Evolutionary conservation across 768 basidiomycete genomes (phyloP).

Genomic region (Panaeolus papilionaceus): DNA sequence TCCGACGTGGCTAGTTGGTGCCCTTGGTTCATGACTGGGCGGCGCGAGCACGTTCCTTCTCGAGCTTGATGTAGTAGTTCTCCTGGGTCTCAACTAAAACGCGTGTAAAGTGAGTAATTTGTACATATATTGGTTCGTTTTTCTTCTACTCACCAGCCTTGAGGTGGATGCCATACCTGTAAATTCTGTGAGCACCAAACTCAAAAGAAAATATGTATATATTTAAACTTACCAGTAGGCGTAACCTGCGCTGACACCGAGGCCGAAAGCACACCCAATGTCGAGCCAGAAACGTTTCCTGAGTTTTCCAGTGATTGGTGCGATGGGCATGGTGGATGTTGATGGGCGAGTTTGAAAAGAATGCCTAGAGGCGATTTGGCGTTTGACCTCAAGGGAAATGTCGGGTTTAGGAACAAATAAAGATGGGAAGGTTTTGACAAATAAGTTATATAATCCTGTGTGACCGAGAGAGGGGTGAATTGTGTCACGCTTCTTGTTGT

Average conservation of each 20-base stretch:
- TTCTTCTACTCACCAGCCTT: constrained; percentile 65
- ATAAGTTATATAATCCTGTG: constrained; percentile 30
- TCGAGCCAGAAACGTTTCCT: constrained; percentile 94
- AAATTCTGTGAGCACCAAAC: constrained; percentile 29
- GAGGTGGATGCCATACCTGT: constrained; percentile 85
- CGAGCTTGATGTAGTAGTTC: constrained; percentile 85
- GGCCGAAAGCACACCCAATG: constrained; percentile 72
- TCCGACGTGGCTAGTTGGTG: constrained; percentile 11
- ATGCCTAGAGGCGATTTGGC: constrained; percentile 24
- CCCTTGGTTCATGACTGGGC: constrained; percentile 16
- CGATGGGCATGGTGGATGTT: constrained; percentile 70
- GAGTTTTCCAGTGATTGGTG: constrained; percentile 92
- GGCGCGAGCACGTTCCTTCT: constrained; percentile 58
- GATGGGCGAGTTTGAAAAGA: constrained; percentile 28
- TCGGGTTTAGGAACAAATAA: constrained; percentile 40
- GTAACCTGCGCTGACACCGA: constrained; percentile 78
- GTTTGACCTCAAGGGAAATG: constrained; percentile 41
- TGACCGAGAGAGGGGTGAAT: constrained; percentile 23
- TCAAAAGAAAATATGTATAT: constrained; percentile 19
- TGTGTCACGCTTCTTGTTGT: constrained; percentile 31
- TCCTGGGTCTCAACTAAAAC: constrained; percentile 81
- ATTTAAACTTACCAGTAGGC: constrained; percentile 75
- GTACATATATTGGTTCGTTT: neutral
- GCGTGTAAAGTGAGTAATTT: constrained; percentile 9
- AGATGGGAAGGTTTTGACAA: constrained; percentile 15